Conservation (phyloP, 2,329 filamentous ascomycete genomes). For the Onygenales sp. region DNA sequence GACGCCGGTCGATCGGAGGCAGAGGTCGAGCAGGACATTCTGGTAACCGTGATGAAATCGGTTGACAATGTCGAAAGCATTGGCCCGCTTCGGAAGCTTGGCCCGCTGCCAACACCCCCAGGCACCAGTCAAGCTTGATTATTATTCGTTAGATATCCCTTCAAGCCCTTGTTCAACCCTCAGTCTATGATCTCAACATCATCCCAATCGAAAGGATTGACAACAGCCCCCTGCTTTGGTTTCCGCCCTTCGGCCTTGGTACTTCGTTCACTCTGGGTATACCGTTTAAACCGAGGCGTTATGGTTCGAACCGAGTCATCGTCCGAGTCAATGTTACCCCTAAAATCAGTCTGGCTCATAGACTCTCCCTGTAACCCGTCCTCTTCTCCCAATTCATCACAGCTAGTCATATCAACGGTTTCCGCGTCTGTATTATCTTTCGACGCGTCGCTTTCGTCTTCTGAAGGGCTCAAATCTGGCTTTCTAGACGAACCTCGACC, state of each 20-base stretch:
- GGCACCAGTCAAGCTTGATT: background rate
- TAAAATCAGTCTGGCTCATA: background rate
- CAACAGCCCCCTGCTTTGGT: slow-evolving; percentile 17
- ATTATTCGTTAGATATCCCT: background rate
- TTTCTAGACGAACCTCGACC: slow-evolving; percentile 14
- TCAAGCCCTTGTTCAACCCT: slow-evolving; percentile 5
- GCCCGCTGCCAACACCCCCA: slow-evolving; percentile 16
- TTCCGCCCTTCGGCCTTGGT: background rate
- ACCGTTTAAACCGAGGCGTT: background rate
- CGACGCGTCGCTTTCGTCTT: background rate
- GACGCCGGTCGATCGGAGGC: slow-evolving; percentile 45
- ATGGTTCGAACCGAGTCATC: background rate
- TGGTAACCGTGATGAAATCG: slow-evolving; percentile 17
- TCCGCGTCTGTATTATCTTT: background rate
- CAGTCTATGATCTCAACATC: slow-evolving; percentile 36
- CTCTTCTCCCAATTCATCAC: background rate
- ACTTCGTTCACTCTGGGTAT: background rate
- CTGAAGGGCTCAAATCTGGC: background rate
- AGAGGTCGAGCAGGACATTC: slow-evolving; percentile 39
- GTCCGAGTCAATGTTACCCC: background rate
- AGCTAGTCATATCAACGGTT: background rate
- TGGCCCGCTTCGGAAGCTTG: slow-evolving; percentile 27
- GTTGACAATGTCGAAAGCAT: slow-evolving; percentile 24
- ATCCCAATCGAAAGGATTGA: slow-evolving; percentile 49
- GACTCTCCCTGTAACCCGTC: too few relatives aligned